Percentiles rank a stretch among this genome's conserved stretches.
These are phyloP conservation scores for Vitis riparia DNA, from an alignment of 164 flowering plant genomes.

Conservation along the genomic window DNA sequence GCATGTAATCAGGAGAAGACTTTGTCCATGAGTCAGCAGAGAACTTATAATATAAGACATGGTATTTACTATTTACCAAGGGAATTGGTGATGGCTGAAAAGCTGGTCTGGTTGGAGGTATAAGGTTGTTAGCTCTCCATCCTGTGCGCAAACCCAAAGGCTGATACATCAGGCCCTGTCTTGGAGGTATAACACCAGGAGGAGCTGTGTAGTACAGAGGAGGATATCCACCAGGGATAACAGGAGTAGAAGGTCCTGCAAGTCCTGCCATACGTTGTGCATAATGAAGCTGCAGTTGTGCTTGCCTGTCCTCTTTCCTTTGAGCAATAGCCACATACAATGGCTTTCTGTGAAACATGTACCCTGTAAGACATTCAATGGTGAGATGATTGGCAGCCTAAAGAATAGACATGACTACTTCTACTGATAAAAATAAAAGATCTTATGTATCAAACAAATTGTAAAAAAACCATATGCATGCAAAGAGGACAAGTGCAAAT, in stretches of 20 bases:
- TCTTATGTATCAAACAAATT: too few species aligned
- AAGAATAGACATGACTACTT: too few species aligned
- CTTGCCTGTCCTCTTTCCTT: conserved; percentile 82
- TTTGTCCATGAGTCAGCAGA: neutral
- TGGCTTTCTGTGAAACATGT: conserved; percentile 72
- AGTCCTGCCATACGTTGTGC: conserved; percentile 52
- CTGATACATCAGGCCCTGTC: conserved; percentile 70
- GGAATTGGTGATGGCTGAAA: conserved; percentile 50
- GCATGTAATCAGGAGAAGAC: neutral
- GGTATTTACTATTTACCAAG: conserved; percentile 27
- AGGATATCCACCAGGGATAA: conserved; percentile 65
- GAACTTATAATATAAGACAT: neutral
- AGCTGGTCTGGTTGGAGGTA: conserved; percentile 47
- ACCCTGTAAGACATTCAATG: conserved; percentile 38
- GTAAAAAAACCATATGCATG: too few species aligned
- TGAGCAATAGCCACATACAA: conserved; percentile 84
- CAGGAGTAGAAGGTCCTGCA: conserved; percentile 52
- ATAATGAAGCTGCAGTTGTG: conserved; percentile 61
- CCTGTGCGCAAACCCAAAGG: conserved; percentile 67
- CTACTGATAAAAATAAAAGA: too few species aligned
- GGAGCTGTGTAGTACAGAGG: conserved; percentile 57
- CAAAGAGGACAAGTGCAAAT: too few species aligned
- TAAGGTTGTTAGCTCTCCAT: conserved; percentile 65
- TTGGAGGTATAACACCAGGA: conserved; percentile 50
- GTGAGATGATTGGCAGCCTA: neutral